Base-by-base conservation (phyloP, 2,329 filamentous ascomycete species). In the Boeremia lycopersici region DNA sequence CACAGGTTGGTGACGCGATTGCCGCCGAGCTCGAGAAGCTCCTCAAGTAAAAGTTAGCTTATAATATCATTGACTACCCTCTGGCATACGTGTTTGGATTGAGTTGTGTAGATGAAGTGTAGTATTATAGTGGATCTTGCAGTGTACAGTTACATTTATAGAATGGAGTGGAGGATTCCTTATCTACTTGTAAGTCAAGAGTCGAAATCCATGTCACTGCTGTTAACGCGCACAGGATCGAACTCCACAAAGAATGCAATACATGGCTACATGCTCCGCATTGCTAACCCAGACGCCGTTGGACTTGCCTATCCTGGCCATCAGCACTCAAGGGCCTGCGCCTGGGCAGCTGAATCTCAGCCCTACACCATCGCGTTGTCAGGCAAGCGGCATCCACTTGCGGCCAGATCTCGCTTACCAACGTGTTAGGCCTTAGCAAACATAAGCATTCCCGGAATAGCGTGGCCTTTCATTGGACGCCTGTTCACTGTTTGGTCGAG, bases 1-100 rank as follows among this genome's bases (percentile, higher is more conserved):
- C 76, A 39, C 86, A 95, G 69, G 89, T 91, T n/a, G 91, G 92
- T 56, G 90, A 97, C 76, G 90, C 90, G 1, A 82, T 97, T 60
- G 87, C 87, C 2, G 83, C 83, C 42, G 88, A 96, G 80, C 78
- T 96, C 54, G 82, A 84, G 74, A 86, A 85, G 75, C 77, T 92
- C 45, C 80, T 95, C 66, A 69, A 72, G 50, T 74, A 70, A 35
- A 26, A 6, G 3, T 36, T 33, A 36, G 34, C 34, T 19, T 29
- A 11, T 23, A 34, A 28, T 34, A 33, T 7, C 19, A 40, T 33
- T 11, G 28, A 33, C n/a, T 12, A 26, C 13, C 19, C 6, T 12
- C 13, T 39, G 19, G 19, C 19, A 2, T n/a, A n/a, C 19, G 5
- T 23, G 19, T 23, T 23, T 23, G 19, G 19, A 23, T 23, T 23